Conservation (phyloP, 208 protist genomes). For the Trypanosoma brucei region DNA sequence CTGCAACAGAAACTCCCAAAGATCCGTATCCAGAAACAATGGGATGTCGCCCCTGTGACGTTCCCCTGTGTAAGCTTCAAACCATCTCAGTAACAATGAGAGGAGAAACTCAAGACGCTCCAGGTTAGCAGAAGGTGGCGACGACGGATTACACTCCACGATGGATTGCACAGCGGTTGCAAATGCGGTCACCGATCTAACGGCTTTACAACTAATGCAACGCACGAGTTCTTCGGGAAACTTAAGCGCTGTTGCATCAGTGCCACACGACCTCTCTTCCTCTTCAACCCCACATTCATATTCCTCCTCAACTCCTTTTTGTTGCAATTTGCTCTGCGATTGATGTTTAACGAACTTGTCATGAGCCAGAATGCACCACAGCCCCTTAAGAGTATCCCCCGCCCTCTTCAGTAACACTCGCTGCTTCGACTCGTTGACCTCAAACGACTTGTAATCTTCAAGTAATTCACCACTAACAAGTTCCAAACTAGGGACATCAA, state of each 20-base stretch:
- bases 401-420: conserved; percentile 28
- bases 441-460: conserved; percentile 53
- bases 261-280: too few species aligned
- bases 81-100: conserved; percentile 55
- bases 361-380: conserved; percentile 9
- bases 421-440: conserved; percentile 58
- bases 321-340: neutral
- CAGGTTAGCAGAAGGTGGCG: conserved; percentile 27
- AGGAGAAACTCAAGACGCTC: conserved; percentile 53
- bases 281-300: too few species aligned
- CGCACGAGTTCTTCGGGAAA: conserved; percentile 2
- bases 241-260: too few species aligned
- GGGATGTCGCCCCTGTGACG: conserved; percentile 44
- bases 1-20: conserved; percentile 73
- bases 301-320: neutral
- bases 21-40: conserved; percentile 37
- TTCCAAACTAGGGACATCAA: conserved; percentile 32
- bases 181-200: conserved; percentile 16
- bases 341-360: conserved; percentile 17
- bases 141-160: conserved; percentile 18
- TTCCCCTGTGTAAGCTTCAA: conserved; percentile 36
- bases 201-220: conserved; percentile 7
- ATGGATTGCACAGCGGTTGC: conserved; percentile 28
- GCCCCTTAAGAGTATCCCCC: conserved; percentile 19
- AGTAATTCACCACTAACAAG: conserved; percentile 22